Conservation (phyloP, 176 grass and related monocot species). For the Microstegium vimineum region DNA sequence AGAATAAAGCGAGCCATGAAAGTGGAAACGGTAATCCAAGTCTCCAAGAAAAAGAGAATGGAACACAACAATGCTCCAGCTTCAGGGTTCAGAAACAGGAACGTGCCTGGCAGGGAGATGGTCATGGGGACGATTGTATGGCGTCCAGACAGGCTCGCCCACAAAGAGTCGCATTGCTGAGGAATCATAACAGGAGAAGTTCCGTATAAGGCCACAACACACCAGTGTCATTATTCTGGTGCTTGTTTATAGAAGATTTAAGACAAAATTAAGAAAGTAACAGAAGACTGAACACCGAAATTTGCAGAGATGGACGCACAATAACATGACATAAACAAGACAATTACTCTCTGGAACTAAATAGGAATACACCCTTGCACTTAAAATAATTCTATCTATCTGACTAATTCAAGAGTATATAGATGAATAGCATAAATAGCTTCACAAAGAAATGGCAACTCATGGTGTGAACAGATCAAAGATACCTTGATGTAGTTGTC, state of each 20-base stretch:
- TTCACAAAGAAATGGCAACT: background rate
- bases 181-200: background rate
- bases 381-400: background rate
- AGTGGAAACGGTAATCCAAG: background rate
- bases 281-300: too few relatives aligned
- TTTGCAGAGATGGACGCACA: background rate
- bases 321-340: background rate
- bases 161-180: slow-evolving; percentile 92
- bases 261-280: background rate
- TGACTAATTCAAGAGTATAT: background rate
- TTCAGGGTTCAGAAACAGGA: background rate
- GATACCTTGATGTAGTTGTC: slow-evolving; percentile 94
- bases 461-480: background rate
- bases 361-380: background rate
- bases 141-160: slow-evolving; percentile 85
- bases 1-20: background rate
- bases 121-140: slow-evolving; percentile 79
- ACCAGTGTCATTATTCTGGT: background rate
- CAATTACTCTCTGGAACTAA: background rate
- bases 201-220: background rate
- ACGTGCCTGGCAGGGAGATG: slow-evolving; percentile 68
- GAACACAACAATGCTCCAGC: background rate
- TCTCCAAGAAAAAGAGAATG: background rate
- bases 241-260: background rate
- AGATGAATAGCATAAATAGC: background rate